Evolutionary conservation across 768 basidiomycete species (phyloP), one percentile per base, ranked within the genome.

Genomic region (Pleurotus tuoliensis): DNA sequence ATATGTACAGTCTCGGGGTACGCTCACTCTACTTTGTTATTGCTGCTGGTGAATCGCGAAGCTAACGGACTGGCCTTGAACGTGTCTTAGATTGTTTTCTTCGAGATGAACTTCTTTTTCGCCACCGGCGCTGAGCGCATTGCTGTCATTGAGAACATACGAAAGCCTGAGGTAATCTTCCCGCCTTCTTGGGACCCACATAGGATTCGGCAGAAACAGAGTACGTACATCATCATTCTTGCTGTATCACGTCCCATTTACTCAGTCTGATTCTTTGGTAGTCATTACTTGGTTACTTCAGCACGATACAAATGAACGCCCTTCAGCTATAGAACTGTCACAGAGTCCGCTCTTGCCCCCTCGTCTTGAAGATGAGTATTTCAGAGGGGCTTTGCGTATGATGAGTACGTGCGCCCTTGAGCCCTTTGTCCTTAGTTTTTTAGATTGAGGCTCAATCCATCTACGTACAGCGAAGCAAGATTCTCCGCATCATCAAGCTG

Each of bases 1-100:
- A 98, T 64, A 87, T 98, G 81, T 98, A 95, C 67, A 94, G 92
- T 68, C 81, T 96, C 8, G 95, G 94, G 20, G 92, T 93, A 66
- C 51, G 86, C 76, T 7, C 9, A 18, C 13, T 11, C 15, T 55
- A 16, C 6, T 18, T n/a, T 24, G 16, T 56, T 18, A 43, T 16
- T 8, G n/a, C 39, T 16, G 16, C n/a, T 9, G 3, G 13, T 12
- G 13, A 34, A 34, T 34, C 11, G 11, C 30, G 30, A 30, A 30
- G 30, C 9, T 30, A 8, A 34, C 4, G 30, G 11, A 1, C 30
- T 34, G 30, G 41, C 18, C 59, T 18, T 55, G 47, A 5, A 55
- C 43, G 3, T 56, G 44, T 24, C 57, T 18, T 59, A 94, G 92
- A 86, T 98, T 61, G 94, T 97, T 12, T 97, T 97, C 71, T 97